Base-by-base conservation (phyloP, 2,329 filamentous ascomycete species). In the Eutypella sp. region DNA sequence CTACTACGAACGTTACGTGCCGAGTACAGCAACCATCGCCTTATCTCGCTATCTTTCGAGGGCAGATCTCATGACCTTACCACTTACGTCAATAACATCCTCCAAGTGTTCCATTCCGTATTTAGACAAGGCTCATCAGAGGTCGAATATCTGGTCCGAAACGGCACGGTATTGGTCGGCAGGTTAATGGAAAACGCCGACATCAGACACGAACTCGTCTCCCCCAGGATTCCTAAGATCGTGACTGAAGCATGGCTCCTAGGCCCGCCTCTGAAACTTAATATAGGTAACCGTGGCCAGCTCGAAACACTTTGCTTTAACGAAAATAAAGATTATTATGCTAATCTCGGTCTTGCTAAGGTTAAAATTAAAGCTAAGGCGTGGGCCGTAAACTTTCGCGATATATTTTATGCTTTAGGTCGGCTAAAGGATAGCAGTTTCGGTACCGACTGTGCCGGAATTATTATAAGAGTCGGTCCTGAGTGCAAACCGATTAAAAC, bases 31-130 rank as follows among this genome's bases (percentile, higher is more conserved):
- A 23, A 16, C 16, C 47, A 47, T 18, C 42, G 38, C 15, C 27
- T 47, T 24, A 19, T 50, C 5, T 45, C 27, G 3, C 48, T 50
- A 11, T 37, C 48, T 5, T 18, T 50, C 15, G 45, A 50, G 23
- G 34, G 31, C 22, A 11, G 15, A 6, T 19, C 16, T 13, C 37
- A 4, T 11, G 27, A 44, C 22, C 8, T 27, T 23, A 18, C 6
- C n/a, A 13, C 15, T 11, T 34, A 20, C 27, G 6, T 24, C 13
- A 19, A 34, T 11, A 10, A 40, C 13, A 43, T 43, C 16, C 22
- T 18, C 27, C 6, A 13, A 4, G n/a, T 48, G 11, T 38, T 48
- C 16, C 9, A 16, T 15, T 25, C 46, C 2, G 20, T 40, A 2
- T 45, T 48, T 24, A 25, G n/a, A 18, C 15, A 7, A 6, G 2